Base-by-base conservation (phyloP, 495 filamentous ascomycete species). In the Hamigera avellanea region DNA sequence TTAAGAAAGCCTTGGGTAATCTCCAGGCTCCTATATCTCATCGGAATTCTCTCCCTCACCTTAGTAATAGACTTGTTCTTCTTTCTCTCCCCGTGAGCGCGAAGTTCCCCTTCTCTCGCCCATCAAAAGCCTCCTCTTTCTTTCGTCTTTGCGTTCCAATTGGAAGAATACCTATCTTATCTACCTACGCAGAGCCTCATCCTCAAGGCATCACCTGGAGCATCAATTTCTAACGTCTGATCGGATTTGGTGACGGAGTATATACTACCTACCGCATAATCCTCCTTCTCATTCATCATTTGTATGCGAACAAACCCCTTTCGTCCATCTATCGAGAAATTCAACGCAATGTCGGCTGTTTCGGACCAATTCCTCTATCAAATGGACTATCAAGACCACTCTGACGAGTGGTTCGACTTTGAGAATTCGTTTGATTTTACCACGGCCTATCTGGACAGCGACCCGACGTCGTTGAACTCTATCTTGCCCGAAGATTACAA, bases 341-440 rank as follows among this genome's bases (percentile, higher is more conserved):
- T 9, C 4, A 23, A 23, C 21, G 9, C 21, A 23, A 53, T 53
- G 53, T 49, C 53, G 40, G 52, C 42, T 26, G n/a, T 50, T 32
- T 35, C 41, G 2, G 38, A 49, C 31, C 48, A 45, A 39, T 36
- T 54, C 37, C 37, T 49, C 19, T 48, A 37, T 26, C 30, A 36
- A 16, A 43, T 46, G 28, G 48, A 54, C 35, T 48, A 50, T 7
- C 48, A 41, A 35, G 48, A 46, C 33, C 39, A 25, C 8, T 36
- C 44, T 32, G 49, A 56, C 26, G 61, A 65, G 26, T 62, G 51
- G 53, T 36, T 59, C 23, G 56, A 61, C 40, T 61, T 63, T 32
- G 56, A 64, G 37, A 52, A 57, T 37, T 53, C 56, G 33, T 54
- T 66, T 33, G 54, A 67, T 18, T 45, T 64, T n/a, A 48, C 49